phyloP scores from a whole-genome alignment of 495 filamentous ascomycete genomes.

The Melanomma pulvis-pyrius region DNA sequence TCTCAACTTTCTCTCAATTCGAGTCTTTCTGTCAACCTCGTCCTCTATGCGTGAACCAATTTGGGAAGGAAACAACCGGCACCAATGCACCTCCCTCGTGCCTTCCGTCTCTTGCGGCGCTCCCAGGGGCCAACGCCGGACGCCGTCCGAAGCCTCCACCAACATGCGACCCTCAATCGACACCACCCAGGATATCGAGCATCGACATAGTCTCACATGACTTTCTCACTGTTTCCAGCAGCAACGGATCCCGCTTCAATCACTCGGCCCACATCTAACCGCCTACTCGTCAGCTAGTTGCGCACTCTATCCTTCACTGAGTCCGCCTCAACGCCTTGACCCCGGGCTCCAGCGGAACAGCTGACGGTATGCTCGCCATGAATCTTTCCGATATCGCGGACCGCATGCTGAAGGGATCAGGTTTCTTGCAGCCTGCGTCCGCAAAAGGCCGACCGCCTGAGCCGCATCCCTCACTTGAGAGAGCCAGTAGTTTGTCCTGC shows the following conservation, averaged over 20 bases:
- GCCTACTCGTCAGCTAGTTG: slow-evolving; percentile 22
- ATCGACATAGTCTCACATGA: slow-evolving; percentile 37
- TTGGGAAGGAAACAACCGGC: not conserved
- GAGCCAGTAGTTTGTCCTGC: slow-evolving; percentile 4
- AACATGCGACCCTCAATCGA: slow-evolving; percentile 29
- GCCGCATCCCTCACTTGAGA: slow-evolving; percentile 2
- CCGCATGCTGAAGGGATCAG: slow-evolving; percentile 34
- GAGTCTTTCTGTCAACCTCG: not conserved
- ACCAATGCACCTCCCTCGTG: not conserved
- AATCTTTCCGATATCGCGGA: slow-evolving; percentile 24
- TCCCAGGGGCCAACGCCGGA: not conserved
- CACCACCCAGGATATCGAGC: slow-evolving; percentile 33
- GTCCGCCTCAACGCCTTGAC: not conserved
- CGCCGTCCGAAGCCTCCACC: not conserved
- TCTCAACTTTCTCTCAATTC: too few species aligned
- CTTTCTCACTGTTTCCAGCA: slow-evolving; percentile 37
- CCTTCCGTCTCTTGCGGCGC: not conserved
- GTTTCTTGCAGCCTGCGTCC: slow-evolving; percentile 24
- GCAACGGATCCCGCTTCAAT: slow-evolving; percentile 33
- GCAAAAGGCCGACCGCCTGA: not conserved
- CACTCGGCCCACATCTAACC: slow-evolving; percentile 27
- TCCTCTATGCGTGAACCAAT: not conserved
- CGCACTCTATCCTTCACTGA: slow-evolving; percentile 19
- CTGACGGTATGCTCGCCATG: slow-evolving; percentile 20
- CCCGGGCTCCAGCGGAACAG: not conserved